Conservation (phyloP, 1,284 basidiomycete species). For the Apiotrichum montevideense region DNA sequence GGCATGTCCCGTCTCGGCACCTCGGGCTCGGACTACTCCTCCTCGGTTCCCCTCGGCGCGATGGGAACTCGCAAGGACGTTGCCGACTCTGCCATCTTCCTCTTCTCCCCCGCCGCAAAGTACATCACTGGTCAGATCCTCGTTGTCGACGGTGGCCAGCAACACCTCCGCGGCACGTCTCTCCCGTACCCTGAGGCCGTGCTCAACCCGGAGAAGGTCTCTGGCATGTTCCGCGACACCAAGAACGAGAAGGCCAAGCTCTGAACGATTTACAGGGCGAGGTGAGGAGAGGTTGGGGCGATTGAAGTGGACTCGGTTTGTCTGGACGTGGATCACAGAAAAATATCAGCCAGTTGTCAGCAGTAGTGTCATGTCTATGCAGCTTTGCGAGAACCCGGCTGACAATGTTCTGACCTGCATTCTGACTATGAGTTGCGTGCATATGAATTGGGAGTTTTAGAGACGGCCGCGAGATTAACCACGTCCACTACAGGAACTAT, state of each 20-base stretch:
- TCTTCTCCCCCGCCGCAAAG: slow-evolving; percentile 80
- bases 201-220: slow-evolving; percentile 38
- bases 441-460: no score
- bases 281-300: no score
- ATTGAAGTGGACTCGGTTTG: no score
- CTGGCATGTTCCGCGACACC: slow-evolving; percentile 1
- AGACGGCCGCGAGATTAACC: no score
- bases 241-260: slow-evolving; percentile 4
- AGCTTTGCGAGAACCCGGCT: no score
- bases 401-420: no score
- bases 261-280: background rate
- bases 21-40: slow-evolving; percentile 41
- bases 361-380: no score
- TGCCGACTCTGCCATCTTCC: slow-evolving; percentile 71
- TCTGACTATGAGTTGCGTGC: no score
- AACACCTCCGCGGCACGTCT: slow-evolving; percentile 28
- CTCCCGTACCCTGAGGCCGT: slow-evolving; percentile 43
- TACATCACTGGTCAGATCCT: slow-evolving; percentile 67
- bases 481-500: no score
- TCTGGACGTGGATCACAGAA: no score
- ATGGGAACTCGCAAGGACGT: slow-evolving; percentile 65
- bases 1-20: slow-evolving; percentile 68
- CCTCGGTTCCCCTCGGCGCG: slow-evolving; percentile 57
- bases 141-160: slow-evolving; percentile 44
- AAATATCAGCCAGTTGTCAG: no score